These are phyloP conservation scores for Fusarium sp. DNA, from an alignment of 2,329 filamentous ascomycete genomes.

Conservation along the genomic window DNA sequence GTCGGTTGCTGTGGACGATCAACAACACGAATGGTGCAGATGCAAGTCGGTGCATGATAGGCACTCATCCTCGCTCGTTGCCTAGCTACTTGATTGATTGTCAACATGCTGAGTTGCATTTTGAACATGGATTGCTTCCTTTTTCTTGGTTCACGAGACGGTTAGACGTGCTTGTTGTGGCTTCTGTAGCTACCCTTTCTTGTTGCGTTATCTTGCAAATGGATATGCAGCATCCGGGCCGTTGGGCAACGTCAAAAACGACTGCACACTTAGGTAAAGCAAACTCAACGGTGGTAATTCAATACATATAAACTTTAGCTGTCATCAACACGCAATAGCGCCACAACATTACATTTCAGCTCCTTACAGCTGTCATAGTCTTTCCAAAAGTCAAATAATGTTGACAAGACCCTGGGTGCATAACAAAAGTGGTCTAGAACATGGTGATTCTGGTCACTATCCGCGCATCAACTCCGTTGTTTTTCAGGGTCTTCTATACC, in stretches of 20 bases:
- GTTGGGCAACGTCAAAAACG: constrained; percentile 24
- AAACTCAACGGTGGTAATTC: constrained; percentile 12
- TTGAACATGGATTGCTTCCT: background rate
- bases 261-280: constrained; percentile 19
- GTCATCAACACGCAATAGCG: constrained; percentile 15
- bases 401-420: constrained; percentile 23
- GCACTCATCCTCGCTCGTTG: constrained; percentile 8
- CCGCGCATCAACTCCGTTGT: constrained; percentile 22
- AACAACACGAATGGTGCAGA: constrained; percentile 9
- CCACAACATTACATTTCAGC: constrained; percentile 28
- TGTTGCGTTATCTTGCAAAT: constrained; percentile 27
- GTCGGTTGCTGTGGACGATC: constrained; percentile 31
- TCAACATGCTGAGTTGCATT: constrained; percentile 15
- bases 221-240: constrained; percentile 21
- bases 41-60: constrained; percentile 18
- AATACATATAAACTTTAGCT: constrained; percentile 27
- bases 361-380: constrained; percentile 13
- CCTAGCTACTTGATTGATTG: constrained; percentile 1
- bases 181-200: constrained; percentile 36
- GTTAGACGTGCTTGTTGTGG: constrained; percentile 20
- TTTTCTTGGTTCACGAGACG: background rate
- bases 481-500: constrained; percentile 35
- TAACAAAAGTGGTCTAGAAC: constrained; percentile 2
- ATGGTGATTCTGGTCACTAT: constrained; percentile 29
- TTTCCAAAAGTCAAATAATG: constrained; percentile 19